Percentiles rank a stretch among this genome's conserved stretches.
phyloP scores from a whole-genome alignment of 2,329 filamentous ascomycete species.

The Neofusicoccum ribis region DNA sequence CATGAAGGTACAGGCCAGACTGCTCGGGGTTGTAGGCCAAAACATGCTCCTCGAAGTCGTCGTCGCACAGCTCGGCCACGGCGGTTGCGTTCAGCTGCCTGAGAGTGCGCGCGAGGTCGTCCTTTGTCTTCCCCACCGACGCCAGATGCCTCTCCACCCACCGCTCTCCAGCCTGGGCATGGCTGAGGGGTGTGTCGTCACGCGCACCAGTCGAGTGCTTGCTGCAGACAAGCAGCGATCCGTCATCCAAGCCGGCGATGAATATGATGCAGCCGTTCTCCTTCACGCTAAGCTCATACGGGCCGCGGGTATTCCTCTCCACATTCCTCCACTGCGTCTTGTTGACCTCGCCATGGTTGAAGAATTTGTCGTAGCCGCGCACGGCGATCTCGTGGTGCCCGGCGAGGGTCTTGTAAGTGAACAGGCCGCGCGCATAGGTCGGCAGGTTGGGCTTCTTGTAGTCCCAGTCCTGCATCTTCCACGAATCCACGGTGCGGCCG shows the following conservation, averaged over 20 bases:
- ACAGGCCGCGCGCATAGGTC: conserved; percentile 89
- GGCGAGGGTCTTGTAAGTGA: conserved; percentile 72
- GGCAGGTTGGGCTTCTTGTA: conserved; percentile 87
- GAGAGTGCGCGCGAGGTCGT: conserved; percentile 75
- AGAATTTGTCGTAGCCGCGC: conserved; percentile 98
- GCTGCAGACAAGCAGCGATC: conserved; percentile 91
- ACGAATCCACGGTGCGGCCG: conserved; percentile 76
- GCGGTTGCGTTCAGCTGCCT: conserved; percentile 84
- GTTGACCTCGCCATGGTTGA: conserved; percentile 82
- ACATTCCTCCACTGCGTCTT: conserved; percentile 85
- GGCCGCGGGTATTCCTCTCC: conserved; percentile 71
- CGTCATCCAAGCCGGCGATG: conserved; percentile 86
- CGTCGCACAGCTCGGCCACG: conserved; percentile 94
- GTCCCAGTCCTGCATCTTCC: conserved; percentile 93
- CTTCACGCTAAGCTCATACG: conserved; percentile 94
- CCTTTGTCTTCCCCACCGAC: conserved; percentile 72
- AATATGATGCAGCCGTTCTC: conserved; percentile 99
- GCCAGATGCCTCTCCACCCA: conserved; percentile 81
- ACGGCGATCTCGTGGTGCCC: conserved; percentile 76
- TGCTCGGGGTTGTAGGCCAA: conserved; percentile 80
- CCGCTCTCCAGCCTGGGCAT: conserved; percentile 78
- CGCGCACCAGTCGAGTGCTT: conserved; percentile 92
- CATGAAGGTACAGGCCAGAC: conserved; percentile 91
- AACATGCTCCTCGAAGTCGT: conserved; percentile 95
- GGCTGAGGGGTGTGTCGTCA: conserved; percentile 70